A percentile compares a stretch with the other conserved stretches of the same genome.
These are phyloP conservation scores for Circinella umbellata DNA, from an alignment of 371 early-diverging fungal genomes.

Conservation along the genomic window DNA sequence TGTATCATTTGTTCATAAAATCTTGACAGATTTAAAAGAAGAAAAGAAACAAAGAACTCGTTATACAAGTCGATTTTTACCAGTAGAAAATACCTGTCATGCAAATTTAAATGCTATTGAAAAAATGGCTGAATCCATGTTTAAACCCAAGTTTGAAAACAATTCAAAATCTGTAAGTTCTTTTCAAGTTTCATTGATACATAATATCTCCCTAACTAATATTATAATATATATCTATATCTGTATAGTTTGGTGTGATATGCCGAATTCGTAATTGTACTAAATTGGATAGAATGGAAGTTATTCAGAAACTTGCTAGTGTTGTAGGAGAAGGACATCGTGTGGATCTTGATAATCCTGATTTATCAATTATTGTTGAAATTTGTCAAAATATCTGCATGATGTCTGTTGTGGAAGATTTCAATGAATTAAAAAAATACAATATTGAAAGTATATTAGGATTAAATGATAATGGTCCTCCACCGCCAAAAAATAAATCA, in stretches of 20 bases:
- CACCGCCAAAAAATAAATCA: background rate
- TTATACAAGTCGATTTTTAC: conserved; percentile 66
- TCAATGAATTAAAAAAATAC: conserved; percentile 65
- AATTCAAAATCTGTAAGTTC: conserved; percentile 25
- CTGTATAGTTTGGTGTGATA: conserved; percentile 68
- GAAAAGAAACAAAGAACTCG: conserved; percentile 64
- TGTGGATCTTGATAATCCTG: conserved; percentile 70
- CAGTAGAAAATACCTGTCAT: conserved; percentile 65
- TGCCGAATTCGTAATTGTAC: conserved; percentile 69
- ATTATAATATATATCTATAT: background rate
- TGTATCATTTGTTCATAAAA: conserved; percentile 57
- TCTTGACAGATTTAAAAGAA: conserved; percentile 63
- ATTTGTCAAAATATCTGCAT: conserved; percentile 77
- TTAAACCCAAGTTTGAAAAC: conserved; percentile 60
- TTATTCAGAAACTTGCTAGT: conserved; percentile 60
- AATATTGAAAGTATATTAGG: conserved; percentile 68
- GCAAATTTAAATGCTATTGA: conserved; percentile 65
- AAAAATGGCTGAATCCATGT: conserved; percentile 51
- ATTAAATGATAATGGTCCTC: conserved; percentile 29
- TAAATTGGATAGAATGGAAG: conserved; percentile 57
- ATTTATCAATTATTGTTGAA: conserved; percentile 69
- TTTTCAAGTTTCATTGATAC: background rate
- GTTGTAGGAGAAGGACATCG: conserved; percentile 60
- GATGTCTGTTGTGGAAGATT: conserved; percentile 72
- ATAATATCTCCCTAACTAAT: too few relatives aligned